Base-by-base conservation (phyloP, 2,329 filamentous ascomycete genomes). In the Fusarium hostae region DNA sequence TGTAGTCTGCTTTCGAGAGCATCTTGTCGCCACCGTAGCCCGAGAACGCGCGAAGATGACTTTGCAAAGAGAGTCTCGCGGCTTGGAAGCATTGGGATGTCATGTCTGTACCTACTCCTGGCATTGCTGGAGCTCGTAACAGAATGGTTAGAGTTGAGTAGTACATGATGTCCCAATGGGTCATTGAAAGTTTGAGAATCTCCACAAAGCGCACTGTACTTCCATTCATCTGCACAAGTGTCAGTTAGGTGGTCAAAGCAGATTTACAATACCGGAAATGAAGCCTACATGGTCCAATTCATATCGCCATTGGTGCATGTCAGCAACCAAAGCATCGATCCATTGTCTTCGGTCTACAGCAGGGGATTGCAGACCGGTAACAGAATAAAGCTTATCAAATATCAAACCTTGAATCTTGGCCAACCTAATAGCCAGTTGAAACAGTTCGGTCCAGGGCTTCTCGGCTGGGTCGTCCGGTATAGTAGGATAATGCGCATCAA, bases 161-260 rank as follows among this genome's bases (percentile, higher is more conserved):
- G n/a, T 72, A 74, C 68, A 74, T 72, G 20, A 72, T 74, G 9
- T 74, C 58, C 72, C 72, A 72, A 22, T 67, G 63, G 2, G 22
- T 44, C 11, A 45, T 59, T 1, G 72, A 74, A 4, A 74, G 6
- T 3, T 47, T 45, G 0, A 65, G 39, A 1, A 74, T 26, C 11
- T 65, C 40, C 0, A n/a, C 20, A 28, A 59, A 70, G 2, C 56
- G 63, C 7, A 72, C 66, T 9, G 43, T 48, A 6, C 59, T 68
- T 8, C 50, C 39, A 9, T 74, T 63, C 6, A 72, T 30, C 71
- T 74, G 9, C 8, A 18, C 0, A 7, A 4, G 9, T 10, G 8
- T 50, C 3, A 50, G 47, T 24, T 50, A 0, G 15, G 11, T 6
- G 15, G 4, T 3, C n/a, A 16, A 6, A 11, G 0, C 0, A 20